Base-by-base conservation (phyloP, 1,139 yeast genomes). In the Candida smagusa region DNA sequence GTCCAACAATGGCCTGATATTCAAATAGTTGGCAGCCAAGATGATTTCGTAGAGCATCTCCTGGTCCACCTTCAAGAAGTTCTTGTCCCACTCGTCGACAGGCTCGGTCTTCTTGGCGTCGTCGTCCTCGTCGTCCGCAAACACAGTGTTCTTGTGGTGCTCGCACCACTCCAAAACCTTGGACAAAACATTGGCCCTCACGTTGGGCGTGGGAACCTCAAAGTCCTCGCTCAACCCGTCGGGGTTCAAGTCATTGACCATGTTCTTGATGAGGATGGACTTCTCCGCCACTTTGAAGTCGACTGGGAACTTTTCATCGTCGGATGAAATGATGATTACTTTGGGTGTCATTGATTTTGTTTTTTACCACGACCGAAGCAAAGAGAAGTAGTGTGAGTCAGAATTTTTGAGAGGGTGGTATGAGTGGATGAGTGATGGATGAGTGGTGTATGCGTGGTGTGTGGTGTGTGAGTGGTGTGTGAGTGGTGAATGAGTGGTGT, bases 1-100 rank as follows among this genome's bases (percentile, higher is more conserved):
- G 54, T 90, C 97, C 53, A 92, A 74, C 48, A 94, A 73, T 1
- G 97, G 96, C 54, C 88, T 82, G 58, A 94, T 92, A 58, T 94
- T 95, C 58, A 94, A 74, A 63, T 89, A 94, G 64, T 94, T 94
- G 34, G 98, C 97, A 12, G 98, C 96, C 44, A 88, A 72, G 48
- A 94, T 89, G 61, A 94, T 92, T 60, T 92, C 98, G 57, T 92
- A 94, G 47, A 94, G 78, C 97, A 94, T 89, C 59, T 94, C 98
- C 63, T 94, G 98, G 63, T 94, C 98, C 30, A 94, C 97, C 52
- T 88, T 87, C 58, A 94, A 77, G 62, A 92, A 94, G 60, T 85
- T 88, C 62, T 87, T 87, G 65, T 94, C 98, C 98, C 98, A 94
- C 43, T 90, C 95, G 48, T 86, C 92, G 40, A 92, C 84, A 1